A percentile compares a stretch with the other conserved stretches of the same genome.
These are phyloP conservation scores for Microdochium trichocladiopsis DNA, from an alignment of 2,329 filamentous ascomycete genomes.

Conservation along the genomic window DNA sequence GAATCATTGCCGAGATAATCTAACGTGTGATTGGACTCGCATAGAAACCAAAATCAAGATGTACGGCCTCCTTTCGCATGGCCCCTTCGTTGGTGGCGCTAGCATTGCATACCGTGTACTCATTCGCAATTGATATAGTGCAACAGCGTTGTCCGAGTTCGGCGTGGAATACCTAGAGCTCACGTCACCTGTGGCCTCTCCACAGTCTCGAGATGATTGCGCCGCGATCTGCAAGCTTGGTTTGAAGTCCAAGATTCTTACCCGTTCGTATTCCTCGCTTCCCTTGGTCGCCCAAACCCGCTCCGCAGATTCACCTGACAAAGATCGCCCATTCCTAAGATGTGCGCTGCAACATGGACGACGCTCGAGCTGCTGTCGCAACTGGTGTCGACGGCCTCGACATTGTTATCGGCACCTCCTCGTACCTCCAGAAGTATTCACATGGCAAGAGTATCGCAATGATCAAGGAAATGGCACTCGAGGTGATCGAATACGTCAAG, in stretches of 20 bases:
- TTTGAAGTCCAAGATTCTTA: constrained; percentile 75
- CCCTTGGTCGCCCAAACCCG: constrained; percentile 54
- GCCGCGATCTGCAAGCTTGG: constrained; percentile 91
- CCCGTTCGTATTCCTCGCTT: constrained; percentile 56
- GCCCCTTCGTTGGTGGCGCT: constrained; percentile 65
- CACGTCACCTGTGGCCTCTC: constrained; percentile 76
- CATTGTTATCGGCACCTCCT: constrained; percentile 78
- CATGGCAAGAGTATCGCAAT: constrained; percentile 89
- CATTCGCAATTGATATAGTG: background rate
- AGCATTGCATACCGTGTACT: background rate
- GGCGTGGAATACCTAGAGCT: constrained; percentile 91
- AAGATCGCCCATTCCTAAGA: constrained; percentile 29
- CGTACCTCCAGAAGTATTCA: constrained; percentile 74
- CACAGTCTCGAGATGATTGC: constrained; percentile 80
- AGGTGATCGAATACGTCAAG: constrained; percentile 87
- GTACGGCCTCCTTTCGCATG: too few relatives aligned
- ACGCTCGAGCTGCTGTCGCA: constrained; percentile 74
- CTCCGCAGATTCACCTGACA: constrained; percentile 31
- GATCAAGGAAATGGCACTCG: constrained; percentile 75
- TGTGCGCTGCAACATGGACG: constrained; percentile 78
- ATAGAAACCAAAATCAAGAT: constrained; percentile 77
- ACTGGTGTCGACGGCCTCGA: constrained; percentile 78
- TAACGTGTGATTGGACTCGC: too few relatives aligned
- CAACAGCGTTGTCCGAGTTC: constrained; percentile 33
- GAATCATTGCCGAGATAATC: background rate